phyloP scores from a whole-genome alignment of 768 basidiomycete genomes.

The Sutorius australiensis region DNA sequence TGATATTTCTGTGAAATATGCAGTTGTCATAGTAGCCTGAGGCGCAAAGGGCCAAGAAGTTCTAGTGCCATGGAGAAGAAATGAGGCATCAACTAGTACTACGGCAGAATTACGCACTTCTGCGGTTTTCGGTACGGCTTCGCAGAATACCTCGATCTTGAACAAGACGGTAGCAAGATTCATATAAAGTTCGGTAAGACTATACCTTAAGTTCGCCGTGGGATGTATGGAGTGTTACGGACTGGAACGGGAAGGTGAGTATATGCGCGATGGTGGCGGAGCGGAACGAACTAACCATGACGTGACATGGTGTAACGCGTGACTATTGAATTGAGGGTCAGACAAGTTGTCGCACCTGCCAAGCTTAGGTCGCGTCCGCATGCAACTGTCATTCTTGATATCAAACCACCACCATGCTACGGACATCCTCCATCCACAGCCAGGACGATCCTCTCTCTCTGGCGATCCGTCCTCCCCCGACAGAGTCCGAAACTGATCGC shows the following conservation, averaged over 20 bases:
- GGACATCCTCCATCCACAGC: slow-evolving; percentile 69
- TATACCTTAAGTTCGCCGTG: slow-evolving; percentile 90
- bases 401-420: slow-evolving; percentile 45
- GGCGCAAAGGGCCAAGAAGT: slow-evolving; percentile 92
- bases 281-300: slow-evolving; percentile 25
- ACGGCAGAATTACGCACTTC: slow-evolving; percentile 53
- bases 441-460: slow-evolving; percentile 73
- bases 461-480: slow-evolving; percentile 58
- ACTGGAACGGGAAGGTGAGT: slow-evolving; percentile 43
- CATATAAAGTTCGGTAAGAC: slow-evolving; percentile 1
- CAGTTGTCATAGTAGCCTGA: slow-evolving; percentile 82
- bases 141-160: slow-evolving; percentile 96
- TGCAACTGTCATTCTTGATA: slow-evolving; percentile 19
- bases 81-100: not conserved
- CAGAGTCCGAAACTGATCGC: slow-evolving; percentile 67
- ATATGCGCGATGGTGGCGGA: slow-evolving; percentile 24
- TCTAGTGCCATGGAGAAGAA: slow-evolving; percentile 44
- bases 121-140: slow-evolving; percentile 91
- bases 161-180: not conserved
- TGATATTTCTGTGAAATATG: slow-evolving; percentile 93
- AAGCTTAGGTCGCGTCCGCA: not conserved
- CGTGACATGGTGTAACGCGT: slow-evolving; percentile 27
- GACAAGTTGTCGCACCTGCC: not conserved
- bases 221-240: slow-evolving; percentile 92
- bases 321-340: slow-evolving; percentile 5